These are phyloP conservation scores for Alternaria sp. DNA, from an alignment of 2,329 filamentous ascomycete species.

Conservation along the genomic window DNA sequence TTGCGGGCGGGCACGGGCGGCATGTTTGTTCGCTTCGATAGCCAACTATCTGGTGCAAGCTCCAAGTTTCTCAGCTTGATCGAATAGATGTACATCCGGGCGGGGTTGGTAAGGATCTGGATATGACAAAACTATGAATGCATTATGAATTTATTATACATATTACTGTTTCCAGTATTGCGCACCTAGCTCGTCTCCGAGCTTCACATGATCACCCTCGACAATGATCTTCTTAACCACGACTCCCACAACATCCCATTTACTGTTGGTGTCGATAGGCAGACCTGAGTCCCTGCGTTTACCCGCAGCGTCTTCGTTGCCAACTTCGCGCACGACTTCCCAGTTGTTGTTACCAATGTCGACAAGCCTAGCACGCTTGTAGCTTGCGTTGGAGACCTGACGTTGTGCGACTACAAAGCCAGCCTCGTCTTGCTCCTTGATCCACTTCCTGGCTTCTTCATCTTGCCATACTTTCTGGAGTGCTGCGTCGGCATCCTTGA, in stretches of 20 bases:
- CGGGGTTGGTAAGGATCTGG: too few species aligned
- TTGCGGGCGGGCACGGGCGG: not conserved
- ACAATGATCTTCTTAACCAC: constrained; percentile 42
- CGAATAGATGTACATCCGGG: not conserved
- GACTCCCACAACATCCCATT: constrained; percentile 46
- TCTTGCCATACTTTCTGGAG: constrained; percentile 39
- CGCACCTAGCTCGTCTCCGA: constrained; percentile 44
- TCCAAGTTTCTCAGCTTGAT: not conserved
- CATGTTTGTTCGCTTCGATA: not conserved
- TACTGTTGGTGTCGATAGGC: constrained; percentile 44
- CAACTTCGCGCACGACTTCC: constrained; percentile 45
- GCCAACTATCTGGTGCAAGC: not conserved
- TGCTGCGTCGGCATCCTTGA: constrained; percentile 41
- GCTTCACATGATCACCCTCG: constrained; percentile 35
- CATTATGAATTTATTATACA: not conserved
- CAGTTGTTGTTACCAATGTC: constrained; percentile 41
- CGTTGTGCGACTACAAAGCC: constrained; percentile 45
- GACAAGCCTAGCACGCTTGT: constrained; percentile 45
- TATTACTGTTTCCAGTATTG: constrained; percentile 38
- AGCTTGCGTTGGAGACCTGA: constrained; percentile 45
- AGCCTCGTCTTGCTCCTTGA: constrained; percentile 39
- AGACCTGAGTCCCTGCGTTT: constrained; percentile 44
- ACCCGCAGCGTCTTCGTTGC: constrained; percentile 35
- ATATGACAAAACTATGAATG: not conserved
- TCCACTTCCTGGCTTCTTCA: constrained; percentile 36